Evolutionary conservation across 805 yeast genomes (phyloP), one percentile per base, ranked within the genome.

Genomic region (Yamadazyma tumulicola): DNA sequence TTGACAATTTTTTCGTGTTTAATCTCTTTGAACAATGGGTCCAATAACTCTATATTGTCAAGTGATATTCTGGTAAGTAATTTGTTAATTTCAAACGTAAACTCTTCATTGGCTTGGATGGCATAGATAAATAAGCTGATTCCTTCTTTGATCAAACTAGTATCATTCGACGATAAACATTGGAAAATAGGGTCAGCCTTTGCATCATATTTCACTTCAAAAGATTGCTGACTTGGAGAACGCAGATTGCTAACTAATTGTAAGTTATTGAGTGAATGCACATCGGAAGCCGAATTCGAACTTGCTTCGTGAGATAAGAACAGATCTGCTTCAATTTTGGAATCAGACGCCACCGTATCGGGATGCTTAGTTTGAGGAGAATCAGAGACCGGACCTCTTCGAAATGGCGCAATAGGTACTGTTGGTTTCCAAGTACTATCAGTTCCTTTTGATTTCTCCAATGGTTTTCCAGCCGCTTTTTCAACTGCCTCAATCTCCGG

Each of bases 71-170:
- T 48, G 16, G 43, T 47, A 11, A 67, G 37, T n/a, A 52, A 42
- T 0, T 32, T 37, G 17, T 40, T 42, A 2, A 60, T 39, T 25
- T 53, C 57, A 1, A 34, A 14, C 1, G 67, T 48, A 17, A 64
- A 36, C 14, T 54, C 59, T 31, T 67, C 73, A 14, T 55, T 57
- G 2, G 57, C 59, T 32, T 60, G 46, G 4, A 68, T 51, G 1
- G 73, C 70, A 42, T 54, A 61, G 28, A 59, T 59, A 26, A 68
- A 49, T 17, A 66, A 43, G 26, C 51, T 50, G 4, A 68, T 46
- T 4, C 72, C 74, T 41, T 67, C 71, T 1, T 34, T 38, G 6
- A 59, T 46, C 29, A 57, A 45, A 6, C 51, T 56, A 2, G 50
- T 43, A 24, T 57, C 56, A 14, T 53, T 39, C 1, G 72, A 67